These are phyloP conservation scores for Helotiales sp. DNA, from an alignment of 2,329 filamentous ascomycete species.

Conservation along the genomic window DNA sequence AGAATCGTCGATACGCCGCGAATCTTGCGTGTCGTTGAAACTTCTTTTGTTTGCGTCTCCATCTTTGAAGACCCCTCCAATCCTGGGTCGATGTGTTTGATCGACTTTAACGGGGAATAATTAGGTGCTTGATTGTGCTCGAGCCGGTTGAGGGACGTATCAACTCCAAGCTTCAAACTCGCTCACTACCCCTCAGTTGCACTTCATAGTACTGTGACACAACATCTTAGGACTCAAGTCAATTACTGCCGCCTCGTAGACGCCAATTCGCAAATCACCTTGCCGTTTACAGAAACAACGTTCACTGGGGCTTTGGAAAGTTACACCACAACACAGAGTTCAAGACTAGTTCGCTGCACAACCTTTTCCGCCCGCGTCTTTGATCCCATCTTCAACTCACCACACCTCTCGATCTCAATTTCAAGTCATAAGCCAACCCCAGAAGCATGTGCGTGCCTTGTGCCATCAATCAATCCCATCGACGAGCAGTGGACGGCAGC, in stretches of 20 bases:
- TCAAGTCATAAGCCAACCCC: background rate
- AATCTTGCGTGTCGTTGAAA: conserved; percentile 22
- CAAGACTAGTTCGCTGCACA: background rate
- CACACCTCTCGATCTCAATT: background rate
- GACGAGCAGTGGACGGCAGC: background rate
- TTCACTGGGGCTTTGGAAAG: background rate
- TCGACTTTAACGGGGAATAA: background rate
- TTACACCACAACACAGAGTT: background rate
- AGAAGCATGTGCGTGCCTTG: background rate
- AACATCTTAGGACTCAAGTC: background rate
- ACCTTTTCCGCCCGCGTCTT: background rate
- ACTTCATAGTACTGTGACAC: background rate
- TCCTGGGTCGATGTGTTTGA: background rate
- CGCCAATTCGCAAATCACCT: background rate
- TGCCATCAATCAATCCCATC: background rate
- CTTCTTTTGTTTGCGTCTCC: conserved; percentile 6
- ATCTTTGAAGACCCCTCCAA: background rate
- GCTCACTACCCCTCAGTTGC: background rate
- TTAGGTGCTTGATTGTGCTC: background rate
- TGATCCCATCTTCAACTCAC: background rate
- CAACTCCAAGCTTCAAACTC: background rate
- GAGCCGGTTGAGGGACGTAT: background rate
- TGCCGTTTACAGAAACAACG: background rate
- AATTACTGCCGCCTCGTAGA: background rate
- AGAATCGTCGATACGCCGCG: conserved; percentile 1